These are phyloP conservation scores for Solanum ossicruentum DNA, from an alignment of 257 asterid species.

Conservation along the genomic window DNA sequence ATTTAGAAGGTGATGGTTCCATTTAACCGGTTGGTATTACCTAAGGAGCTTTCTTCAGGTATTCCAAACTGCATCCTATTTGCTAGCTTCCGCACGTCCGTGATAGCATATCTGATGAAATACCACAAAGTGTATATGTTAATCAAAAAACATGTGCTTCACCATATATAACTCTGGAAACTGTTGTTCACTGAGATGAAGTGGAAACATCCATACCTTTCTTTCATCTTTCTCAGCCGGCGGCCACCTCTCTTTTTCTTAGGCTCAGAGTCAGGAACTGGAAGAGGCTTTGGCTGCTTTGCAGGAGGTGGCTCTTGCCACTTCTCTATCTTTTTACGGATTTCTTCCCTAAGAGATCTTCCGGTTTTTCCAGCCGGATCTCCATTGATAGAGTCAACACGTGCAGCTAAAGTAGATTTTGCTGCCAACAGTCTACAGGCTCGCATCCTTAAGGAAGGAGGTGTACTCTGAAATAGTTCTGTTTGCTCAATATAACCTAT, in stretches of 20 bases:
- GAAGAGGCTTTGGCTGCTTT: constrained; percentile 95
- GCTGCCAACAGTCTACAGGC: constrained; percentile 91
- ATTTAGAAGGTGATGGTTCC: background rate
- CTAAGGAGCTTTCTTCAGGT: constrained; percentile 97
- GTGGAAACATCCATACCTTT: constrained; percentile 37
- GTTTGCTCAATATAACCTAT: constrained; percentile 86
- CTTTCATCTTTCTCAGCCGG: constrained; percentile 92
- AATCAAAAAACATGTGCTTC: background rate
- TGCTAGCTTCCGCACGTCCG: constrained; percentile 95
- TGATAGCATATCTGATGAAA: constrained; percentile 69
- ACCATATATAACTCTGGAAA: background rate
- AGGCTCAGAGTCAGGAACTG: constrained; percentile 99
- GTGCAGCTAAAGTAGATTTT: constrained; percentile 90
- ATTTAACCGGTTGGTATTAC: constrained; percentile 17
- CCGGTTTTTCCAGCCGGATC: constrained; percentile 85
- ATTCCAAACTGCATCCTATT: constrained; percentile 93
- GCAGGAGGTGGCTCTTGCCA: constrained; percentile 99
- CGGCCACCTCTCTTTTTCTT: constrained; percentile 97
- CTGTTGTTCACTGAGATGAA: background rate
- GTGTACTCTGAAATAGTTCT: constrained; percentile 79
- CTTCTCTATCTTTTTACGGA: constrained; percentile 85
- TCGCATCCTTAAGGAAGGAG: constrained; percentile 81
- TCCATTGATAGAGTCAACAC: constrained; percentile 78
- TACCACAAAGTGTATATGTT: background rate
- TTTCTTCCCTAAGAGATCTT: constrained; percentile 57